These are phyloP conservation scores for Pseudonitzschia multiseries DNA, from an alignment of 108 stramenopile species.

Conservation along the genomic window DNA sequence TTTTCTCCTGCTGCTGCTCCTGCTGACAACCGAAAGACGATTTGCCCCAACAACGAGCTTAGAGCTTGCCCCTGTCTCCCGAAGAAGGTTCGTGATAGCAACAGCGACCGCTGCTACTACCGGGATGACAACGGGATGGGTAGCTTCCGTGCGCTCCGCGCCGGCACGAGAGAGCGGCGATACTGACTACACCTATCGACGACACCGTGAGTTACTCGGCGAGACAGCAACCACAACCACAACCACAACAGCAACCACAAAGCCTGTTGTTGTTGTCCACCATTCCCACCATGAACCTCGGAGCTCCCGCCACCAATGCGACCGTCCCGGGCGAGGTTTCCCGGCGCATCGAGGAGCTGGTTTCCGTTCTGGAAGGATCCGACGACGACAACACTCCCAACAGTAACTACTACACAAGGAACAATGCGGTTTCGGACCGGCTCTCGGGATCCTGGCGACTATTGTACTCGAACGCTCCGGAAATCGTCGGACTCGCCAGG, in stretches of 20 bases:
- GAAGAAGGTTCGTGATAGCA: background rate
- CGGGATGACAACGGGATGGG: too few species aligned
- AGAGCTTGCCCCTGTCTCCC: background rate
- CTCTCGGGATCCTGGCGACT: constrained; percentile 5
- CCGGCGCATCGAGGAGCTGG: background rate
- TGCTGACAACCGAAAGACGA: background rate
- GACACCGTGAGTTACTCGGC: too few species aligned
- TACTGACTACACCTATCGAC: background rate
- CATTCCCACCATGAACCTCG: constrained; percentile 8
- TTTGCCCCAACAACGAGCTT: too few species aligned
- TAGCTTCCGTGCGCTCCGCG: too few species aligned
- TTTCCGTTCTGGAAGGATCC: background rate
- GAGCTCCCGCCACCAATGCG: constrained; percentile 17
- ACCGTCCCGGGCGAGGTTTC: background rate
- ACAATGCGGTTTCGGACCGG: background rate
- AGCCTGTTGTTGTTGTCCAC: background rate
- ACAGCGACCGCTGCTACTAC: background rate
- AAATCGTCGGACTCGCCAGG: constrained; percentile 8
- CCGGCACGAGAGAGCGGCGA: background rate
- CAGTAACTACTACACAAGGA: background rate
- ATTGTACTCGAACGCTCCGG: constrained; percentile 16
- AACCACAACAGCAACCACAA: too few species aligned
- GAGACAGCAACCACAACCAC: background rate
- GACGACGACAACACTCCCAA: background rate
- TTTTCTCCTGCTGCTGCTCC: background rate